Evolutionary conservation across 306 rosid genomes (phyloP).

Genomic region (Comarum palustre): DNA sequence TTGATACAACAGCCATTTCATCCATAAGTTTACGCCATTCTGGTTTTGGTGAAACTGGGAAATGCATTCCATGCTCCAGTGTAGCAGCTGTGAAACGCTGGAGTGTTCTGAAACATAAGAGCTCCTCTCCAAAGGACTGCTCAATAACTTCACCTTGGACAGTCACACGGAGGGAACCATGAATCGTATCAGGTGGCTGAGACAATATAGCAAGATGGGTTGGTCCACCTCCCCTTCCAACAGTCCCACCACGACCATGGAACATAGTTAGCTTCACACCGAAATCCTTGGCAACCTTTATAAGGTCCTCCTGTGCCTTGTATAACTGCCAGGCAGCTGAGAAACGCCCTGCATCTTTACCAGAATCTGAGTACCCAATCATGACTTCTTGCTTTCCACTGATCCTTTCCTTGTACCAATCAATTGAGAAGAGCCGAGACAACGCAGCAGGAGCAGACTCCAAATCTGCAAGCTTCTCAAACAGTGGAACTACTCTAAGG

Average conservation of each 20-base stretch:
- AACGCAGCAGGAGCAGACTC: constrained; percentile 95
- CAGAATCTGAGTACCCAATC: constrained; percentile 98
- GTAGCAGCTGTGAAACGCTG: constrained; percentile 98
- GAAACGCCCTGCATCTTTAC: constrained; percentile 95
- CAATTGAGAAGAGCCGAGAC: constrained; percentile 78
- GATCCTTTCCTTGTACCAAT: constrained; percentile 77
- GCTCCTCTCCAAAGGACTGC: constrained; percentile 91
- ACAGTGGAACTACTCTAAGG: constrained; percentile 87
- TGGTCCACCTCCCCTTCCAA: constrained; percentile 98
- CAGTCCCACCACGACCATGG: constrained; percentile 99
- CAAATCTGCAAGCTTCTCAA: constrained; percentile 90
- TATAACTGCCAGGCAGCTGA: constrained; percentile 98
- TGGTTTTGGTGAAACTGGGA: constrained; percentile 75
- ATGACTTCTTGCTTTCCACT: constrained; percentile 96
- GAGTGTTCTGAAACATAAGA: constrained; percentile 85
- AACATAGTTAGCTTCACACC: constrained; percentile 96
- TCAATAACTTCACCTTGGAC: constrained; percentile 98
- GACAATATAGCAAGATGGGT: constrained; percentile 97
- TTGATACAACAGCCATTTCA: constrained; percentile 82
- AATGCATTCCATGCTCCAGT: constrained; percentile 83
- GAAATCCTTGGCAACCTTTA: constrained; percentile 70
- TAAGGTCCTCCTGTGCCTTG: constrained; percentile 96
- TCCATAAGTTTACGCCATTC: constrained; percentile 95
- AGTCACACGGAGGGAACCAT: constrained; percentile 94
- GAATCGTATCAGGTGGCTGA: constrained; percentile 91